phyloP scores from a whole-genome alignment of 2,329 filamentous ascomycete species.

The Apiospora saccharicola region DNA sequence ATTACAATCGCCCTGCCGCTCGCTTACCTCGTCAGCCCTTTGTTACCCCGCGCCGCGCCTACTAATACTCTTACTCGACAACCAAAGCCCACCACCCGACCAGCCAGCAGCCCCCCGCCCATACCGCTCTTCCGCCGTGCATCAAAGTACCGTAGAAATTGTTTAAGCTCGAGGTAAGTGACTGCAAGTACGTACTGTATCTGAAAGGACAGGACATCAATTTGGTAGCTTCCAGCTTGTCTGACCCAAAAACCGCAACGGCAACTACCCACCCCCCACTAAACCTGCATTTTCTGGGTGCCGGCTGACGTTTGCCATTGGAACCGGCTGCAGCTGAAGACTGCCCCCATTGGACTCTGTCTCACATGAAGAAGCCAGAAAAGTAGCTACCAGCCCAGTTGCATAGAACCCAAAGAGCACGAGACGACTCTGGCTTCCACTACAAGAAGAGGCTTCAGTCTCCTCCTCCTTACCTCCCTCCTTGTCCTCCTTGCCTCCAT shows the following conservation, averaged over 20 bases:
- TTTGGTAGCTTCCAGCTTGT: neutral
- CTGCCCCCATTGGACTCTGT: slow-evolving; percentile 3
- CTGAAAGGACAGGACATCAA: slow-evolving; percentile 9
- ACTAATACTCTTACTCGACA: slow-evolving; percentile 22
- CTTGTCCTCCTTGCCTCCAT: slow-evolving; percentile 63
- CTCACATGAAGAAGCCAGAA: slow-evolving; percentile 17
- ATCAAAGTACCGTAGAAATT: neutral
- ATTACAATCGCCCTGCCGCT: slow-evolving; percentile 17
- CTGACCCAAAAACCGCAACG: slow-evolving; percentile 6
- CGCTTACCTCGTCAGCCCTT: slow-evolving; percentile 20
- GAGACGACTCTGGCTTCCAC: slow-evolving; percentile 24
- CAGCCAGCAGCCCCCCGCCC: neutral
- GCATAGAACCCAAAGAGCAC: slow-evolving; percentile 1
- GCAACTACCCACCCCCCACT: slow-evolving; percentile 8
- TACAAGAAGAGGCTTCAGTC: slow-evolving; percentile 21
- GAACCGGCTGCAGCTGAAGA: slow-evolving; percentile 21
- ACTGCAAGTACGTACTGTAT: neutral
- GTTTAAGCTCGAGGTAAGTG: neutral
- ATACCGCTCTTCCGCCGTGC: slow-evolving; percentile 5
- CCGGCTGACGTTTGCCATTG: slow-evolving; percentile 15
- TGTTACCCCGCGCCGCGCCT: slow-evolving; percentile 18
- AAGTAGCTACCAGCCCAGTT: slow-evolving; percentile 8
- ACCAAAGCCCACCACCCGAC: slow-evolving; percentile 15
- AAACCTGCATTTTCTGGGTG: slow-evolving; percentile 17
- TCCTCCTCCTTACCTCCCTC: slow-evolving; percentile 53